Evolutionary conservation across 306 rosid species (phyloP), one percentile per base, ranked within the genome.

Genomic region (Abrus pulchellus): DNA sequence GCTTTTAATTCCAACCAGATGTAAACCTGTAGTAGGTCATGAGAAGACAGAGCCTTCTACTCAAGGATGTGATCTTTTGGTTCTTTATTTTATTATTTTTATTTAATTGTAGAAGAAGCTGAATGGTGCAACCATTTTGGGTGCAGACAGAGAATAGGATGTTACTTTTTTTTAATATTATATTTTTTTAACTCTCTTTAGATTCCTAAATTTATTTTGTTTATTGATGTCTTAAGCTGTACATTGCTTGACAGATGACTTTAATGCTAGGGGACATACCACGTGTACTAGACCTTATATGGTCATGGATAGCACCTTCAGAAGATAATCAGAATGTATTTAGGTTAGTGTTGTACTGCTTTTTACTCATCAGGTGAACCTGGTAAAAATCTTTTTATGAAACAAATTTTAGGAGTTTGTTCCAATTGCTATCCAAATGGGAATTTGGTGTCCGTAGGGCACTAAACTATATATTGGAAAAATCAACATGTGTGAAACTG

Each of bases 281-380:
- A 60, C 89, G 86, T 77, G 81, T 95, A 69, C 90, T 95, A 85
- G 99, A 93, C 75, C 90, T 95, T 76, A 87, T 95, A 82, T 95
- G 99, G 99, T 91, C 94, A 27, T 95, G 99, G 99, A 89, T 95
- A 88, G 94, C 98, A 48, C 98, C 99, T 63, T 86, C 87, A 52
- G 98, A 93, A 63, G 94, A 91, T 53, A 93, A 88, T 77, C 89
- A 90, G 28, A 86, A 88, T 85, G 87, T 78, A 73, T 90, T 90
- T 84, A 89, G 99, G 99, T 89, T 64, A 82, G 77, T 68, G 62
- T 33, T 83, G 76, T 33, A 64, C 71, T 29, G 66, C 73, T 74
- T 71, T 81, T 84, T 80, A 56, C 50, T 79, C 49, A 7, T 33
- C 43, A 1, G 76, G 64, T 82, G 40, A n/a, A 28, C 47, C 6